These are phyloP conservation scores for Elongisporangium prolatum DNA, from an alignment of 352 stramenopile species.

Conservation along the genomic window DNA sequence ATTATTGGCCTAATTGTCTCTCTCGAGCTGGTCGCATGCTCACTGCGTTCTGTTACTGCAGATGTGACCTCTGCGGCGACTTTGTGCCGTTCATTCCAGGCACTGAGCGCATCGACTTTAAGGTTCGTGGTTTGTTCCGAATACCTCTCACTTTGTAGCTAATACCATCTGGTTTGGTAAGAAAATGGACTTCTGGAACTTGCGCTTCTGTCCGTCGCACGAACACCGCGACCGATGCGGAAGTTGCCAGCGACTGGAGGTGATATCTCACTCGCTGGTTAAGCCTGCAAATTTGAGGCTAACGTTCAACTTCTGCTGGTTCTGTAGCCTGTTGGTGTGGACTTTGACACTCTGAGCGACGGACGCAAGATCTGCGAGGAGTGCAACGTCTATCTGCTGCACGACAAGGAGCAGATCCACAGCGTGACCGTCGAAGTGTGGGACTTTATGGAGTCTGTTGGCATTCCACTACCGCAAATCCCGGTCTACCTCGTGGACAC, in stretches of 20 bases:
- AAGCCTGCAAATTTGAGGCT: constrained; percentile 13
- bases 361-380: constrained; percentile 65
- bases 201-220: constrained; percentile 57
- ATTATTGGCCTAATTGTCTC: constrained; percentile 1
- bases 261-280: constrained; percentile 2
- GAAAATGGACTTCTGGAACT: constrained; percentile 61
- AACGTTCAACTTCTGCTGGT: constrained; percentile 1
- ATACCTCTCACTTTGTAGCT: background rate
- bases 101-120: constrained; percentile 50
- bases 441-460: constrained; percentile 64
- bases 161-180: constrained; percentile 7
- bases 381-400: constrained; percentile 47
- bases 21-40: constrained; percentile 3
- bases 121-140: constrained; percentile 15
- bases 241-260: constrained; percentile 70
- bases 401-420: constrained; percentile 44
- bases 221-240: constrained; percentile 62
- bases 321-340: constrained; percentile 19
- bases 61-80: constrained; percentile 59
- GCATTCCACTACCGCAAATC: constrained; percentile 58
- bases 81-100: constrained; percentile 44
- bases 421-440: constrained; percentile 58
- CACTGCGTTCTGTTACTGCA: constrained; percentile 9
- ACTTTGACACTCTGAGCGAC: constrained; percentile 57
- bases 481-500: constrained; percentile 66